Evolutionary conservation across 2,329 filamentous ascomycete species (phyloP), one percentile per base, ranked within the genome.

Genomic region (Alternaria alternata): DNA sequence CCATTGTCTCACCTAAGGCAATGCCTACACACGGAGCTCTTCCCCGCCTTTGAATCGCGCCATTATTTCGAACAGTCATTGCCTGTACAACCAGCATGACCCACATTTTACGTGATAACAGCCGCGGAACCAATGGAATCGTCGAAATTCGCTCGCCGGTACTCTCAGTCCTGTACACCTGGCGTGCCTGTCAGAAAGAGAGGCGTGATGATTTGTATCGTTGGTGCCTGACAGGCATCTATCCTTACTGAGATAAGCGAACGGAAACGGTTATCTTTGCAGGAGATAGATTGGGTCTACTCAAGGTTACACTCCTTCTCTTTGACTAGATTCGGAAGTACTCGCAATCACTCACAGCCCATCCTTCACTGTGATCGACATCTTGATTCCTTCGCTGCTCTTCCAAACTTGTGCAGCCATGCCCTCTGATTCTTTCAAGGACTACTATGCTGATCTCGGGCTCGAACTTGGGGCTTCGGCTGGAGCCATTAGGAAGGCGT

Each of bases 401-500:
- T 30, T 7, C n/a, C 28, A 11, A 18, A 41, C 26, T 16, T 30
- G 32, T 44, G 11, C 20, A 12, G 49, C 4, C 20, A 70, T 69
- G 68, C n/a, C 43, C 18, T 32, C 51, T 36, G 39, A 43, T 32
- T 41, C 8, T 2, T 43, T 85, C 11, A 81, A 91, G 75, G 91
- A 98, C 72, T 94, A 94, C 5, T 98, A 98, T 79, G 86, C 88
- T 66, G 86, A 90, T 6, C 88, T 98, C 20, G 93, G 93, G 12
- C 91, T 98, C 26, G 83, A 83, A 70, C 94, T 92, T 77, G 85
- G 81, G 62, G 91, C 94, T n/a, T 89, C 91, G 1, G 81, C 91
- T 2, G 82, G 87, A 55, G 92, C 96, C 32, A 97, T 98, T 78
- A 97, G 97, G 78, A 96, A 96, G 79, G 93, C 94, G 3, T 98